Percentiles rank a stretch among this genome's conserved stretches.
Conservation (phyloP, 2,329 filamentous ascomycete species). For the Cadophora gregata region DNA sequence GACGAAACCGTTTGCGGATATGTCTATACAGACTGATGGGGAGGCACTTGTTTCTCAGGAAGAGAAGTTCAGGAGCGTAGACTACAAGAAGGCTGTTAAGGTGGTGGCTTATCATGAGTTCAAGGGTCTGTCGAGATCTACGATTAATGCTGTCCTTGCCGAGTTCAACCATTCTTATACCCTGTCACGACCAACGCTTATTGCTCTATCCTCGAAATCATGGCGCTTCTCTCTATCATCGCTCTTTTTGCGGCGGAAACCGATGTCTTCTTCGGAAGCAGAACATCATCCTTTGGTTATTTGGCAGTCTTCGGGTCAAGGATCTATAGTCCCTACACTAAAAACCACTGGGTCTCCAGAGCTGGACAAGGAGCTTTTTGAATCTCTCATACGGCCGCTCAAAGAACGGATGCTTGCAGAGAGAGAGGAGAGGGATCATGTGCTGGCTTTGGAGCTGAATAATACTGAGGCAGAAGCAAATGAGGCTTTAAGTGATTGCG, state of each 20-base stretch:
- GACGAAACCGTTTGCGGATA: conserved; percentile 14
- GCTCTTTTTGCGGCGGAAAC: conserved; percentile 71
- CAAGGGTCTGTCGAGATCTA: conserved; percentile 72
- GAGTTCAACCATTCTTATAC: conserved; percentile 83
- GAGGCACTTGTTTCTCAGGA: conserved; percentile 55
- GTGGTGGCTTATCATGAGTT: conserved; percentile 76
- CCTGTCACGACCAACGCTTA: conserved; percentile 71
- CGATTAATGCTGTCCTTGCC: conserved; percentile 79
- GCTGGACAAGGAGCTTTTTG: conserved; percentile 66
- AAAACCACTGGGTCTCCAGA: conserved; percentile 69
- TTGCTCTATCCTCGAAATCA: conserved; percentile 72
- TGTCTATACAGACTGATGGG: conserved; percentile 15
- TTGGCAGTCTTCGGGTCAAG: conserved; percentile 63
- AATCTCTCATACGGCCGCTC: conserved; percentile 61
- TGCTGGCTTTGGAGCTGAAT: conserved; percentile 60
- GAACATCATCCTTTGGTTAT: conserved; percentile 67
- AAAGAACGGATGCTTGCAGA: conserved; percentile 51
- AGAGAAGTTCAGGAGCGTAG: conserved; percentile 70
- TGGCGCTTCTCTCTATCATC: conserved; percentile 78
- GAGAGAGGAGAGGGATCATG: conserved; percentile 58
- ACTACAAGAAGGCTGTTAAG: conserved; percentile 73
- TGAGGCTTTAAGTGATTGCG: conserved; percentile 70
- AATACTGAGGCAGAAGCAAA: conserved; percentile 63
- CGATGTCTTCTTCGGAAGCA: conserved; percentile 57
- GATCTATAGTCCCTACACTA: conserved; percentile 64